Base-by-base conservation (phyloP, 257 asterid genomes). In the Lavandula angustifolia region DNA sequence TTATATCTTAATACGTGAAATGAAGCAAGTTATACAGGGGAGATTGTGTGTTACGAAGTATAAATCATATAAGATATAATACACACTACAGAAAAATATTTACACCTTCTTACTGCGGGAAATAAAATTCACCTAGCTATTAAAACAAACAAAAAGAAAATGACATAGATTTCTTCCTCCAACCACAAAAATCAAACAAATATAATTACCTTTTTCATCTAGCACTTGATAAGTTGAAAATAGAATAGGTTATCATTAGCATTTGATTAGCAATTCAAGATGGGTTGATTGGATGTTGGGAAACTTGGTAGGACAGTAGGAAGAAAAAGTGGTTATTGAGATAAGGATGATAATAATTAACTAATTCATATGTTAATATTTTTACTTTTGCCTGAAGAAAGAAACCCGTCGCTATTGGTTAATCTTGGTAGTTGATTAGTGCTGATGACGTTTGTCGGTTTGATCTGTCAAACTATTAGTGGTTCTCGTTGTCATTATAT, bases 281-380 rank as follows among this genome's bases (percentile, higher is more conserved):
- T 52, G 60, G 53, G 4, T 34, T 67, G n/a, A 73, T 73, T 73
- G 73, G 73, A 22, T 31, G 47, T 33, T 35, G 47, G 5, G 0
- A 8, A 46, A 54, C 52, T 33, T 61, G 64, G 75, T 56, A 55
- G 62, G 71, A 48, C 50, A 70, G 48, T 48, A 17, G 5, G 41
- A 49, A 9, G 41, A 59, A 44, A 58, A 41, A 51, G 52, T 44
- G 49, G 56, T 12, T 10, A 50, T 60, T 31, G 60, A 54, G 78
- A 73, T 73, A 73, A 73, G 78, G 48, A 34, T 66, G 48, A 42
- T n/a, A 63, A 60, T 60, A 51, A 13, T 53, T 66, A 59, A 51
- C 38, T 42, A 72, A 34, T 62, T 41, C 17, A 27, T 64, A 32
- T 46, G 27, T 22, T 22, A 22, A 22, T 22, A 22, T 22, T 22